Conservation (phyloP, 352 stramenopile genomes). For the Pythium scleroteichum region DNA sequence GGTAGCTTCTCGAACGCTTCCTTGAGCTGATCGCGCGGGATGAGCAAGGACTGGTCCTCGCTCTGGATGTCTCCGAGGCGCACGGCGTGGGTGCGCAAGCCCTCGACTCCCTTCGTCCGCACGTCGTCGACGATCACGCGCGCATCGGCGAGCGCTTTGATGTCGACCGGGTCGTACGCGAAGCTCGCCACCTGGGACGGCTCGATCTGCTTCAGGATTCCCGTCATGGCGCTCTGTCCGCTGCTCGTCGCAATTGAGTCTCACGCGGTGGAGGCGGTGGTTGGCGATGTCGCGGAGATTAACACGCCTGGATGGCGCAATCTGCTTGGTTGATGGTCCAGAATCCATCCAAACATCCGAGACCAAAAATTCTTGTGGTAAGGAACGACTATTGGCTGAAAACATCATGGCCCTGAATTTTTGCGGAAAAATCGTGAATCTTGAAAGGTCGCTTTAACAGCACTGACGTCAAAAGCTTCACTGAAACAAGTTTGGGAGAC, state of each 20-base stretch:
- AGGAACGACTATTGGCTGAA: not conserved
- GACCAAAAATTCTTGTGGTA: conserved; percentile 1
- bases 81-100: conserved; percentile 55
- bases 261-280: no score
- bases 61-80: conserved; percentile 67
- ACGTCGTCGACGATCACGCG: conserved; percentile 76
- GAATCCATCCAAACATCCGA: no score
- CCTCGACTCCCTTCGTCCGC: conserved; percentile 38
- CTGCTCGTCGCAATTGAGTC: no score
- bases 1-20: conserved; percentile 84
- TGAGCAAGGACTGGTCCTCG: conserved; percentile 44
- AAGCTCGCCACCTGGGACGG: conserved; percentile 72
- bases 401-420: no score
- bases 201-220: conserved; percentile 67
- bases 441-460: no score
- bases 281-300: no score
- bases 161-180: conserved; percentile 80
- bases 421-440: no score
- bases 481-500: no score
- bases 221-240: conserved; percentile 1
- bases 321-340: no score
- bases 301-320: no score
- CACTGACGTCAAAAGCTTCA: no score
- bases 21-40: conserved; percentile 67
- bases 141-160: conserved; percentile 57